Conservation (phyloP, 2,329 filamentous ascomycete species). For the Lasiodiplodia theobromae region DNA sequence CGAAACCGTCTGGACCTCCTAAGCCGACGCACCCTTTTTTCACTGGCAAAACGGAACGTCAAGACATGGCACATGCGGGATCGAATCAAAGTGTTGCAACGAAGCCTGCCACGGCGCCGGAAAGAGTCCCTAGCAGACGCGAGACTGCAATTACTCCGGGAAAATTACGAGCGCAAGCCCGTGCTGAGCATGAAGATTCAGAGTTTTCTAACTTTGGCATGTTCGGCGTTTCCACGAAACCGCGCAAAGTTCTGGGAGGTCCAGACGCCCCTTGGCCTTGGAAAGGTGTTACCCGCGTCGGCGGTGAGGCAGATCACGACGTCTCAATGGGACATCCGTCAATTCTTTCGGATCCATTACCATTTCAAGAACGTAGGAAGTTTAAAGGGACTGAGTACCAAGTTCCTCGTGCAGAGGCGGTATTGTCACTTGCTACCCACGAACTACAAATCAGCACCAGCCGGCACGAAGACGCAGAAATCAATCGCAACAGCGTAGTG, state of each 20-base stretch:
- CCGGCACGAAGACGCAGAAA: background rate
- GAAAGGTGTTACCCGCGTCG: slow-evolving; percentile 68
- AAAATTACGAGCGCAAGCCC: slow-evolving; percentile 50
- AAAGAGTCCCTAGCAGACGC: slow-evolving; percentile 40
- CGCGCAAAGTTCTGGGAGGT: slow-evolving; percentile 65
- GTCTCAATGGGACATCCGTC: background rate
- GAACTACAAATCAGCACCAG: background rate
- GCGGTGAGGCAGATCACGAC: slow-evolving; percentile 50
- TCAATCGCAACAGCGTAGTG: background rate
- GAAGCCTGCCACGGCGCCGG: slow-evolving; percentile 27
- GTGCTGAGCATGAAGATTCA: slow-evolving; percentile 31
- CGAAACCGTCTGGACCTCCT: slow-evolving; percentile 42
- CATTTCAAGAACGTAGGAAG: slow-evolving; percentile 36
- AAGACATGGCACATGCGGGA: slow-evolving; percentile 33
- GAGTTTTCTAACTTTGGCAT: slow-evolving; percentile 37
- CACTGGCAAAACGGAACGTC: slow-evolving; percentile 57
- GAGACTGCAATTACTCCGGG: slow-evolving; percentile 55
- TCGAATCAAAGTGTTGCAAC: background rate
- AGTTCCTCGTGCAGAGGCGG: slow-evolving; percentile 41
- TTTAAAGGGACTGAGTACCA: slow-evolving; percentile 49
- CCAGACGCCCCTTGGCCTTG: slow-evolving; percentile 76
- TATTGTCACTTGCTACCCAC: slow-evolving; percentile 29
- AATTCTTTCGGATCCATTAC: background rate
- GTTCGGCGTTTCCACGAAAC: slow-evolving; percentile 28
- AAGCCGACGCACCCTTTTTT: slow-evolving; percentile 75